phyloP scores from a whole-genome alignment of 2,329 filamentous ascomycete genomes.

The Aspergillus costaricaensis region DNA sequence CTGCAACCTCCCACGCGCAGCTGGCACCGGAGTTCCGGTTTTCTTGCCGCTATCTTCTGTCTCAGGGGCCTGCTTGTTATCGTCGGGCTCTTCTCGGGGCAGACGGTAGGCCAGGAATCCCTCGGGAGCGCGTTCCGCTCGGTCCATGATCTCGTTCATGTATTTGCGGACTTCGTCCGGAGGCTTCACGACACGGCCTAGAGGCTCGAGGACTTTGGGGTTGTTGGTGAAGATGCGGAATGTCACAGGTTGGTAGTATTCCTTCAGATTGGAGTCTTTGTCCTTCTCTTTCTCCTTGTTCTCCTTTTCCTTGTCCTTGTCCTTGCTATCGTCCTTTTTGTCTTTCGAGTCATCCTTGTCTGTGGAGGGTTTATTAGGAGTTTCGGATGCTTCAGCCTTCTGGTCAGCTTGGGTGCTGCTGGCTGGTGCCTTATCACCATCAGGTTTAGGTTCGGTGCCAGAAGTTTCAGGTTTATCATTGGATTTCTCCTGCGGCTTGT shows the following conservation, averaged over 20 bases:
- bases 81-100: constrained; percentile 46
- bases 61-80: constrained; percentile 1
- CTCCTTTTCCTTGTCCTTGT: constrained; percentile 18
- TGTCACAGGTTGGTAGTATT: constrained; percentile 57
- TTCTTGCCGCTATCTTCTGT: constrained; percentile 7
- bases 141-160: constrained; percentile 61
- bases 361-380: constrained; percentile 10
- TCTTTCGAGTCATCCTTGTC: constrained; percentile 9
- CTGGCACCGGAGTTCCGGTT: constrained; percentile 25
- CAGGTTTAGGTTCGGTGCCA: constrained; percentile 10
- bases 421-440: background rate
- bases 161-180: constrained; percentile 55
- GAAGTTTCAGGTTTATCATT: constrained; percentile 10
- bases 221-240: constrained; percentile 58
- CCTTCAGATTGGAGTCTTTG: constrained; percentile 33
- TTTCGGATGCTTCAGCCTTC: constrained; percentile 4
- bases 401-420: constrained; percentile 4
- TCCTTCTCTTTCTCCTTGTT: constrained; percentile 9
- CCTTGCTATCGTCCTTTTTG: background rate
- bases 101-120: constrained; percentile 59
- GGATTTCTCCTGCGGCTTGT: background rate
- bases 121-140: constrained; percentile 56
- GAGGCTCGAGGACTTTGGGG: constrained; percentile 55
- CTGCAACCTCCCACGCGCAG: constrained; percentile 25
- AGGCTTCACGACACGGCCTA: constrained; percentile 59